Evolutionary conservation across 208 protist genomes (phyloP), one percentile per base, ranked within the genome.

Genomic region (Wallacemonas sp.): DNA sequence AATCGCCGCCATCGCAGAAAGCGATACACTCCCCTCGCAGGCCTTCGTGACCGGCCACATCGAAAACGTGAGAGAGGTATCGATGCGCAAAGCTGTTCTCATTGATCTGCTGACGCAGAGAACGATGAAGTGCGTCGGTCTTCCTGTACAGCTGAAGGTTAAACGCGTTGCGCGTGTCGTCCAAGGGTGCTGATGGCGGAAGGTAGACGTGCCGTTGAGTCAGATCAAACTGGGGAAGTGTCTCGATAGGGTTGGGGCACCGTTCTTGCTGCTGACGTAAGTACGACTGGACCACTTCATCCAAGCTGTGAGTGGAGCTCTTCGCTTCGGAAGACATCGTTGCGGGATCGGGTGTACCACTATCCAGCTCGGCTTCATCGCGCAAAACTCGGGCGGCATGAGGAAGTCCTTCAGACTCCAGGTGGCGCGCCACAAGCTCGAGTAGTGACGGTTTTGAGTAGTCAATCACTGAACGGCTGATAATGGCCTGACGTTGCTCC

Each of bases 141-240:
- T 37, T 57, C 24, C 6, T 34, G 50, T 75, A 68, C 53, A 93
- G 63, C 26, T 79, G 39, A 17, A 87, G 76, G 65, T 89, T 87
- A 68, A 93, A 84, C 38, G 76, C 69, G 46, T 89, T 92, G 13
- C 83, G 70, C 27, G 76, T 88, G 27, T 86, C 70, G 36, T 93
- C 86, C 17, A 83, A 70, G 26, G 89, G 79, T 8, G 68, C 62
- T 26, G 79, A 67, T 12, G 66, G 67, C 8, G 86, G 83, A 21
- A 85, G 58, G 62, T 93, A 95, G 15, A 93, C 78, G 72, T 92
- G 84, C 61, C 73, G 83, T 61, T 88, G 87, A 12, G 85, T 82
- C 34, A 95, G 68, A 55, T 95, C 86, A 63, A 95, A 93, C 68
- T 85, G 74, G 37, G 89, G 89, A n/a, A 95, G 78, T 1, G 89